A percentile compares a stretch with the other conserved stretches of the same genome.
phyloP scores from a whole-genome alignment of 2,329 filamentous ascomycete genomes.

The Xylaria sp. region DNA sequence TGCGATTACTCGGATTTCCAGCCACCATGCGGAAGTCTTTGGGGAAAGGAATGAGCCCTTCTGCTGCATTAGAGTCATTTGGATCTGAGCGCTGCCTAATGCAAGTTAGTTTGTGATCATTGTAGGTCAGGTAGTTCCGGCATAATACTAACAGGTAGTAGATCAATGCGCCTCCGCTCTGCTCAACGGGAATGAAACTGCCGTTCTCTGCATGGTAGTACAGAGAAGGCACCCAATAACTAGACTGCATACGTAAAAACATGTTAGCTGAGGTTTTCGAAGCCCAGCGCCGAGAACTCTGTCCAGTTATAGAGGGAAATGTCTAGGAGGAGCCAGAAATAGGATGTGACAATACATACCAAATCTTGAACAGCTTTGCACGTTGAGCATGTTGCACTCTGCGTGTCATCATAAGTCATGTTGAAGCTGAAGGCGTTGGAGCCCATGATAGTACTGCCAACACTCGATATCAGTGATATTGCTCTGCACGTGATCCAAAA shows the following conservation, averaged over 20 bases:
- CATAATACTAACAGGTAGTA: constrained; percentile 62
- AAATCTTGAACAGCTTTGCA: constrained; percentile 71
- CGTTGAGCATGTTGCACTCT: constrained; percentile 69
- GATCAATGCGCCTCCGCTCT: constrained; percentile 56
- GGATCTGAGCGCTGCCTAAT: constrained; percentile 54
- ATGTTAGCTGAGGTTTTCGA: background rate
- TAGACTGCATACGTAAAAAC: background rate
- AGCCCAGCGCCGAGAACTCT: background rate
- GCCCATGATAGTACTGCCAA: constrained; percentile 69
- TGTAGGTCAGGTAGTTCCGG: background rate
- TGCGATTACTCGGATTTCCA: constrained; percentile 65
- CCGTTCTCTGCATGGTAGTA: constrained; percentile 64
- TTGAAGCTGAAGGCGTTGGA: constrained; percentile 69
- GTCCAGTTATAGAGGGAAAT: too few species aligned
- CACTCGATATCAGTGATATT: background rate
- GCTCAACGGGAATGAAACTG: constrained; percentile 64
- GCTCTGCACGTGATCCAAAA: background rate
- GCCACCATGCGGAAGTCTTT: constrained; percentile 73
- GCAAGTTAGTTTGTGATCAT: constrained; percentile 37
- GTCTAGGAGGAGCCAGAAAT: background rate
- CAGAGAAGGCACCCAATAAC: constrained; percentile 60
- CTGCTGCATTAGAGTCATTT: constrained; percentile 53
- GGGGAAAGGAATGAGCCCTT: constrained; percentile 69
- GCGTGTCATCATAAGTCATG: constrained; percentile 64
- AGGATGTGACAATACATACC: constrained; percentile 6